Base-by-base conservation (phyloP, 768 basidiomycete species). In the Pisolithus marmoratus region DNA sequence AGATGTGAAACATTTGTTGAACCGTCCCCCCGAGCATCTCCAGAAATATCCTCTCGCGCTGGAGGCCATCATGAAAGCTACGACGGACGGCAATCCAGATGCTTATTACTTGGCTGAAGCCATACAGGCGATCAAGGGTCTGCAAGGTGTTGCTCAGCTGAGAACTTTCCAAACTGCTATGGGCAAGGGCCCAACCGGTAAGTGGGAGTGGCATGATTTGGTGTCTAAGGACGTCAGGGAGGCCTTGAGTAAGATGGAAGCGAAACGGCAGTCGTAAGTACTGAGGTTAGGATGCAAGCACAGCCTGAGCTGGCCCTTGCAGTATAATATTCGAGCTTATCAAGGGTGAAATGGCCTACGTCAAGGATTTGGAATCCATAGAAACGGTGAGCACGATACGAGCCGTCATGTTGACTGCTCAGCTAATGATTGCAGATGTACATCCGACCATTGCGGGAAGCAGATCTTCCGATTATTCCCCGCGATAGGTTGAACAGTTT, bases 291-390 rank as follows among this genome's bases (percentile, higher is more conserved):
- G 46, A 50, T 38, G 42, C 17, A 15, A 11, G 11, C 17, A 51
- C 48, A 36, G 29, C 48, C 26, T 52, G 20, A 52, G 54, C 29
- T 15, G 11, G n/a, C 0, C 20, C 53, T 41, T 34, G 36, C 57
- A 93, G 91, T 41, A 84, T 93, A 60, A 93, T 95, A 47, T 96
- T 94, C 61, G 93, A 96, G 72, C 68, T 95, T 55, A 95, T 96
- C 67, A 90, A 95, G 67, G 89, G 90, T 56, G 93, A 96, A 67
- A 95, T 95, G 91, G 82, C 84, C 24, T 96, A 94, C 63, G 93
- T 95, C 24, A 89, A 85, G 59, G 93, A 96, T 73, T 69, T 96
- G 53, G 89, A 93, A 68, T 87, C 85, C 50, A 86, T 96, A 42
- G 85, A 87, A 54, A 74, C 74, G 54, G 92, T 93, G 60, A 15